Conservation (phyloP, 768 basidiomycete species). For the Lyophyllum shimeji region DNA sequence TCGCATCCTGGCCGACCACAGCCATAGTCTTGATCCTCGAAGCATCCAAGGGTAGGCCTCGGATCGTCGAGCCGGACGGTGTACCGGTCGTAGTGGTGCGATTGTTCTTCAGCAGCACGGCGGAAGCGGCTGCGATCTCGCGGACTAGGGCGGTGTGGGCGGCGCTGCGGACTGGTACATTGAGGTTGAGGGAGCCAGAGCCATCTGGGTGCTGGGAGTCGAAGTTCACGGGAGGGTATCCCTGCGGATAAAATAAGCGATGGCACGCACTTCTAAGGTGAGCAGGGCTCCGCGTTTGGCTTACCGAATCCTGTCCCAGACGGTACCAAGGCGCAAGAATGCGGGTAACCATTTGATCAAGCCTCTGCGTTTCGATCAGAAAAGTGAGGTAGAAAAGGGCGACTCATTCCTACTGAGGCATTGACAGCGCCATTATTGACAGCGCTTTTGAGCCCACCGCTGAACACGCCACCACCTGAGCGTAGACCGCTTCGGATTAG, state of each 20-base stretch:
- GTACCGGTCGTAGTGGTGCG: conserved; percentile 35
- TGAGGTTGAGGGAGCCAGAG: conserved; percentile 41
- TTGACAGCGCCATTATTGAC: conserved; percentile 36
- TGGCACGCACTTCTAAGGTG: too few species aligned
- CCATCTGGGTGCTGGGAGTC: conserved; percentile 46
- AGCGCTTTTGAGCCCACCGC: conserved; percentile 27
- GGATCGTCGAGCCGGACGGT: conserved; percentile 29
- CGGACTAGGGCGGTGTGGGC: conserved; percentile 51
- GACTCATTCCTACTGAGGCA: conserved; percentile 22
- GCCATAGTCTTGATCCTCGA: conserved; percentile 55
- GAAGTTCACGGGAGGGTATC: conserved; percentile 45
- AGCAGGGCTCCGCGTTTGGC: background rate
- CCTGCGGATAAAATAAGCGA: conserved; percentile 23
- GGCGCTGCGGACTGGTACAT: conserved; percentile 41
- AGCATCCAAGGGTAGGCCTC: conserved; percentile 44
- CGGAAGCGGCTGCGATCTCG: conserved; percentile 65
- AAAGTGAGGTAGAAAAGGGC: background rate
- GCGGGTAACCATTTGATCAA: conserved; percentile 46
- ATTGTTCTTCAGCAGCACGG: conserved; percentile 69
- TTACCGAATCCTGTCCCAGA: conserved; percentile 48
- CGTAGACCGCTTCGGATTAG: background rate
- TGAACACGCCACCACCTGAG: conserved; percentile 38
- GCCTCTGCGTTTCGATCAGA: conserved; percentile 23
- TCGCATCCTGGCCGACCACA: conserved; percentile 59
- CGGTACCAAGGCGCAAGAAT: conserved; percentile 47